A percentile compares a stretch with the other conserved stretches of the same genome.
phyloP scores from a whole-genome alignment of 768 basidiomycete species.

The Cytidiella melzeri region DNA sequence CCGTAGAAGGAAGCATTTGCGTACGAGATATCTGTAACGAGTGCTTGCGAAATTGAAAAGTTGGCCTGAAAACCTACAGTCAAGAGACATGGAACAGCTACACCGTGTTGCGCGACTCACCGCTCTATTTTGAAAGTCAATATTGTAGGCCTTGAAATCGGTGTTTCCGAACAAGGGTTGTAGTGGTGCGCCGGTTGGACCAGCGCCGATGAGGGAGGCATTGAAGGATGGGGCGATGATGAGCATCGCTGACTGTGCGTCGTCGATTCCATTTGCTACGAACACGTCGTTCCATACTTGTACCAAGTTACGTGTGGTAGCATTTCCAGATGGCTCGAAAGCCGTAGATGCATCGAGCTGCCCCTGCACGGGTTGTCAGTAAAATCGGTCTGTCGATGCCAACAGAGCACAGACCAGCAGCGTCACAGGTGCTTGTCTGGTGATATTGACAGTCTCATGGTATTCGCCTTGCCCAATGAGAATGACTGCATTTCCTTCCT shows the following conservation, averaged over 20 bases:
- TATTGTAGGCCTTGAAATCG: slow-evolving; percentile 62
- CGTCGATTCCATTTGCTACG: slow-evolving; percentile 39
- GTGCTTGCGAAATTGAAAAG: slow-evolving; percentile 53
- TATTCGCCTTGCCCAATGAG: slow-evolving; percentile 56
- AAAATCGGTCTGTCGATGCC: neutral
- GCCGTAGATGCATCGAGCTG: slow-evolving; percentile 36
- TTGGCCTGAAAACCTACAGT: slow-evolving; percentile 33
- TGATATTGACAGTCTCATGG: slow-evolving; percentile 53
- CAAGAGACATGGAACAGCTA: neutral
- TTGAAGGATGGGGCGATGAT: slow-evolving; percentile 50
- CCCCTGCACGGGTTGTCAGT: slow-evolving; percentile 30
- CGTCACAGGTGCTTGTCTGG: slow-evolving; percentile 46
- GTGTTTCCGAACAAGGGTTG: slow-evolving; percentile 45
- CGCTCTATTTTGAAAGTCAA: slow-evolving; percentile 63
- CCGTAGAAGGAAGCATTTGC: slow-evolving; percentile 66
- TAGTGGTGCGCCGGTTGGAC: slow-evolving; percentile 49
- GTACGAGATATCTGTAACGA: slow-evolving; percentile 57
- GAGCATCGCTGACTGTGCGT: slow-evolving; percentile 54
- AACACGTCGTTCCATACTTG: slow-evolving; percentile 46
- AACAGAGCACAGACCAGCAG: slow-evolving; percentile 37
- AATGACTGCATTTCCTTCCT: slow-evolving; percentile 36
- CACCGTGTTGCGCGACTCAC: slow-evolving; percentile 26
- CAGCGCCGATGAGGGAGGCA: slow-evolving; percentile 54
- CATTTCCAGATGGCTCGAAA: slow-evolving; percentile 35
- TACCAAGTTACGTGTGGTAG: slow-evolving; percentile 43